These are phyloP conservation scores for Tulasnella calospora DNA, from an alignment of 768 basidiomycete species.

Conservation along the genomic window DNA sequence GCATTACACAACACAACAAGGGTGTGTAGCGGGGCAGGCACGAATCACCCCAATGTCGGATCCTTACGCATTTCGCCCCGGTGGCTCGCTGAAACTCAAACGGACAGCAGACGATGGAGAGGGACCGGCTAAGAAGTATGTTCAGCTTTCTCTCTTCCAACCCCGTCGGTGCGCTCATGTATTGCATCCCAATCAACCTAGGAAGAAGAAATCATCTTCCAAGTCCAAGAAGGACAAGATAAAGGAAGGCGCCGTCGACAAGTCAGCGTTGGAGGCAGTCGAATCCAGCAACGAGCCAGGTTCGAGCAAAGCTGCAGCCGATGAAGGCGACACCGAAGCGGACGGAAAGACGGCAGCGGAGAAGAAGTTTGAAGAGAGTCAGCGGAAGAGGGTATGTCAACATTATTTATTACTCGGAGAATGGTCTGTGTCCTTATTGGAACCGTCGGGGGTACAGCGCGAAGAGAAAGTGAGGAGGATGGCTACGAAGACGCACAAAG, in stretches of 20 bases:
- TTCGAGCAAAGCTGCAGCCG: conserved; percentile 56
- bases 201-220: conserved; percentile 73
- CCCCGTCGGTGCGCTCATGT: no score
- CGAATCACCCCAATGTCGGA: conserved; percentile 4
- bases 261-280: conserved; percentile 8
- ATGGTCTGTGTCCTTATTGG: neutral
- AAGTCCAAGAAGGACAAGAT: conserved; percentile 47
- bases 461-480: conserved; percentile 67
- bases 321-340: conserved; percentile 36
- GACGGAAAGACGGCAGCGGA: conserved; percentile 81
- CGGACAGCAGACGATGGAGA: conserved; percentile 52
- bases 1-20: neutral
- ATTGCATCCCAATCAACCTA: conserved; percentile 34
- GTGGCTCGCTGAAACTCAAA: conserved; percentile 87
- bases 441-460: conserved; percentile 46
- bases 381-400: conserved; percentile 62
- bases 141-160: conserved; percentile 22
- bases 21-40: neutral
- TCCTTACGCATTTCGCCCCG: conserved; percentile 70
- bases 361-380: conserved; percentile 81
- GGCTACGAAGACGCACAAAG: conserved; percentile 86
- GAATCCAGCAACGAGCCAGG: conserved; percentile 47
- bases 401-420: neutral
- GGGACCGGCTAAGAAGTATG: conserved; percentile 78
- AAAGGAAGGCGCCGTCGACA: conserved; percentile 9